Evolutionary conservation across 768 basidiomycete species (phyloP), one percentile per base, ranked within the genome.

Genomic region (Brasilioporus rufonigricans): DNA sequence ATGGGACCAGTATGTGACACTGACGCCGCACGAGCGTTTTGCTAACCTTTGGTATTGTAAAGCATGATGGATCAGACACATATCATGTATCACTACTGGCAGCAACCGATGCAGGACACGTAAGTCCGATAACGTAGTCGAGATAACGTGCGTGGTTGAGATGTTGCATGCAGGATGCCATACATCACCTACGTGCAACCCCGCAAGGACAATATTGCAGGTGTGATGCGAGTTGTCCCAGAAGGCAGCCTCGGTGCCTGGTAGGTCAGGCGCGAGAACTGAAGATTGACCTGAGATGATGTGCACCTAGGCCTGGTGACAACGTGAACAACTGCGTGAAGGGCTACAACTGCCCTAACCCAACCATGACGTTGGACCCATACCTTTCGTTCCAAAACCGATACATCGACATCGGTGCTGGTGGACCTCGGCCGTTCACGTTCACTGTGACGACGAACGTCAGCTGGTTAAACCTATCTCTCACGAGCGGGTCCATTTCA

Each of bases 11-110:
- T 44, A 44, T 18, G 53, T 45, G 43, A 46, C 9, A 4, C 27
- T 38, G 18, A 35, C 33, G 14, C 12, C 5, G 5, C 12, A 35
- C 33, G 33, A 11, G 33, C 14, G 14, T 36, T n/a, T 36, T 18
- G 12, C 19, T n/a, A n/a, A n/a, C n/a, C n/a, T n/a, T n/a, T n/a
- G 59, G 14, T 61, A 41, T 63, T 65, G n/a, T 1, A 16, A 32
- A 80, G 78, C 63, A 87, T 88, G 80, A 85, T 89, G 82, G 83
- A 85, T 62, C 85, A 87, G 64, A 84, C 85, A 5, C 84, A 82
- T 68, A 27, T 33, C 63, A 83, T 53, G 79, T 87, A 84, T 56
- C 81, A 77, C 57, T 86, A 88, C 67, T 87, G 86, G 83, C 86
- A 89, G 57, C 84, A 85, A 61, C 85, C 86, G 5, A 82, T 82